phyloP scores from a whole-genome alignment of 1,139 yeast genomes.

The Arxiozyma bovina region DNA sequence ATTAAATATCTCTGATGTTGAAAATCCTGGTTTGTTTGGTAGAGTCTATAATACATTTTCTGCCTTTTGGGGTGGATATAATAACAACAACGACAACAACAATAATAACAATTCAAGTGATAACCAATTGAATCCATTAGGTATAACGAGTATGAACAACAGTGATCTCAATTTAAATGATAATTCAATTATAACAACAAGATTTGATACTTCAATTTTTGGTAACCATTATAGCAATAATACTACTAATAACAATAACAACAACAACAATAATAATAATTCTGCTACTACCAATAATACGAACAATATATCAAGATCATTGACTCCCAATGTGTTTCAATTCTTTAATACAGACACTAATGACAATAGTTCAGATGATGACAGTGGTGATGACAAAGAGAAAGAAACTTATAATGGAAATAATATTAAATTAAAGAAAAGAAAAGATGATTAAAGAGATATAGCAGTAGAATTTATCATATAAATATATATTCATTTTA shows the following conservation, averaged over 20 bases:
- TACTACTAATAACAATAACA: slow-evolving; percentile 13
- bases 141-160: not conserved
- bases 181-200: slow-evolving; percentile 4
- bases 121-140: not conserved
- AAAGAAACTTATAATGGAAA: slow-evolving; percentile 42
- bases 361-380: slow-evolving; percentile 17
- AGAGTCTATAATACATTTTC: slow-evolving; percentile 29
- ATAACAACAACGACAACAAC: not conserved
- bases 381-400: slow-evolving; percentile 25
- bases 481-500: not conserved
- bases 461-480: no score
- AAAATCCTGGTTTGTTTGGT: slow-evolving; percentile 28
- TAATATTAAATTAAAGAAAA: slow-evolving; percentile 38
- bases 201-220: not conserved
- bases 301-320: slow-evolving; percentile 23
- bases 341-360: slow-evolving; percentile 17
- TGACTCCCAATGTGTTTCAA: slow-evolving; percentile 26
- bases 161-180: not conserved
- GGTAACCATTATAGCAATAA: slow-evolving; percentile 15
- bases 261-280: slow-evolving; percentile 18
- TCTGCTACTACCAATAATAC: slow-evolving; percentile 10
- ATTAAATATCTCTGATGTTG: slow-evolving; percentile 14
- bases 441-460: slow-evolving; percentile 16
- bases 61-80: slow-evolving; percentile 25
- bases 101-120: not conserved